Conservation (phyloP, 1,139 yeast genomes). For the Pneumocystis wakefieldiae region DNA sequence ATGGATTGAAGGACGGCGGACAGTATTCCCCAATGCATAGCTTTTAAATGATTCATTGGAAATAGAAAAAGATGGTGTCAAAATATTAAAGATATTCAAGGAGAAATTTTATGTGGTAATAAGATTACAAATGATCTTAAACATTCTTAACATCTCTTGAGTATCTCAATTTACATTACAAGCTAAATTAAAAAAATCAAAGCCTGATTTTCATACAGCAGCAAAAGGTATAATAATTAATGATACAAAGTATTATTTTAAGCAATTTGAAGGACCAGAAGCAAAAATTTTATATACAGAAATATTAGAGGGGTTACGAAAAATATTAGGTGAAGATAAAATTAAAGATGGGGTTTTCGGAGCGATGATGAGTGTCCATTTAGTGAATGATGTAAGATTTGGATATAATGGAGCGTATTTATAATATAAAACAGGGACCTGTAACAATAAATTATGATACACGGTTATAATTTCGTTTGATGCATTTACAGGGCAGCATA, state of each 20-base stretch:
- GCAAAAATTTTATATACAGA: slow-evolving; percentile 55
- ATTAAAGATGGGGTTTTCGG: slow-evolving; percentile 87
- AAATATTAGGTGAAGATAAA: slow-evolving; percentile 38
- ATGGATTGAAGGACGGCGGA: slow-evolving; percentile 38
- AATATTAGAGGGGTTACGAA: slow-evolving; percentile 36
- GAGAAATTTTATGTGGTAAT: slow-evolving; percentile 39
- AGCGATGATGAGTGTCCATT: slow-evolving; percentile 87
- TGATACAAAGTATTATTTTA: background rate
- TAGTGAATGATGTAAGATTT: slow-evolving; percentile 62
- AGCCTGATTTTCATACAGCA: slow-evolving; percentile 16
- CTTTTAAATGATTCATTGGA: background rate
- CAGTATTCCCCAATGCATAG: background rate
- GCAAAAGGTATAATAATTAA: slow-evolving; percentile 17
- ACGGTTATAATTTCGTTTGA: background rate
- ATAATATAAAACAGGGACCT: slow-evolving; percentile 58
- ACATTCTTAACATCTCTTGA: background rate
- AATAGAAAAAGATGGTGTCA: slow-evolving; percentile 38
- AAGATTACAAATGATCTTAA: background rate
- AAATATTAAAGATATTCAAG: slow-evolving; percentile 35
- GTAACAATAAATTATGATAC: slow-evolving; percentile 8
- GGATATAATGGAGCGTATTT: slow-evolving; percentile 24
- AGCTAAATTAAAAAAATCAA: slow-evolving; percentile 28
- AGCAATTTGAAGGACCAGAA: slow-evolving; percentile 17
- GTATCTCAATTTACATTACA: slow-evolving; percentile 84
- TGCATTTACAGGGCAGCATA: background rate